These are phyloP conservation scores for Skeletonema grethae DNA, from an alignment of 108 stramenopile genomes.

Conservation along the genomic window DNA sequence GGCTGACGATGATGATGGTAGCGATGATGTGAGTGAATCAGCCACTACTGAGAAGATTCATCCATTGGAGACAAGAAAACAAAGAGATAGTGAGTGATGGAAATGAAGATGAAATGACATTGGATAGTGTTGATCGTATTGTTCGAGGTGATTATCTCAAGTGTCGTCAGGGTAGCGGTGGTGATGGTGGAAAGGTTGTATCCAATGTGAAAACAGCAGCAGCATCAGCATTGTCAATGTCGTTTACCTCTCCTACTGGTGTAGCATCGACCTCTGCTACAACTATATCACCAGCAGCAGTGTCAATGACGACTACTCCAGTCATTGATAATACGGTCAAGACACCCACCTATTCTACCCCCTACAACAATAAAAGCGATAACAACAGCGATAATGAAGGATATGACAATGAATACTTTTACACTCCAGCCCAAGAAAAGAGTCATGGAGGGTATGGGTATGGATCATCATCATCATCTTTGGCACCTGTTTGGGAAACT, in stretches of 20 bases:
- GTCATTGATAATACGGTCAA: no score
- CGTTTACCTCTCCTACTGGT: neutral
- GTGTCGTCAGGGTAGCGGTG: neutral
- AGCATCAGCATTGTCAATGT: neutral
- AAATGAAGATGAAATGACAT: neutral
- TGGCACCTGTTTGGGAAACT: neutral
- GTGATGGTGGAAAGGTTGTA: neutral
- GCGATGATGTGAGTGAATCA: neutral
- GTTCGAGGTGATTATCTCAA: neutral
- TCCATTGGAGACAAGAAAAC: neutral
- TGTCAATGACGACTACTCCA: neutral
- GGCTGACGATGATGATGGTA: neutral
- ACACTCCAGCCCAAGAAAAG: neutral
- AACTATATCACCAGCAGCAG: neutral
- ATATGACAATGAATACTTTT: neutral
- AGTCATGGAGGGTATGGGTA: neutral
- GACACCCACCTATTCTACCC: no score
- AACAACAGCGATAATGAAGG: neutral
- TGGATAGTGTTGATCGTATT: slow-evolving; percentile 3
- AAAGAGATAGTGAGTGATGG: no score
- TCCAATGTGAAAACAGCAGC: neutral
- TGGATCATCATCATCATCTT: neutral
- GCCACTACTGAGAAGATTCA: neutral
- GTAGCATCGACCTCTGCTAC: neutral
- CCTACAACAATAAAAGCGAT: neutral